Base-by-base conservation (phyloP, 257 asterid genomes). In the Linaria vulgaris region DNA sequence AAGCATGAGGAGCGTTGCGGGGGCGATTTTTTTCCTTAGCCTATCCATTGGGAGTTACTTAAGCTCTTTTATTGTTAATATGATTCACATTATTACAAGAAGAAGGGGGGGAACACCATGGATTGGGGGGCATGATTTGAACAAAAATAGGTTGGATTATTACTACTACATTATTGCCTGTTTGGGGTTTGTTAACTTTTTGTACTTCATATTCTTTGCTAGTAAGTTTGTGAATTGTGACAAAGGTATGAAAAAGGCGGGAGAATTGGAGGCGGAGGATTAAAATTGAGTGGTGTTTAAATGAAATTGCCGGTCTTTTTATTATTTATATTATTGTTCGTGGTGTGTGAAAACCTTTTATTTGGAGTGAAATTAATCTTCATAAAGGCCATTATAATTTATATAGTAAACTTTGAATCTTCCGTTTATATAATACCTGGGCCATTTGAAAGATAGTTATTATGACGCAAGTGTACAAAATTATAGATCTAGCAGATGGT, bases 91-190 rank as follows among this genome's bases (percentile, higher is more conserved):
- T 12, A 51, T 71, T 9, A 87, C 84, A 0, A 51, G 63, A 10
- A 59, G 60, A 6, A 58, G 65, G 11, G 85, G 87, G 12, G 16
- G 53, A 57, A 52, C 43, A 3, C 74, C 82, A 0, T 90, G 97
- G 97, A 52, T 90, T 8, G 95, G 91, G 0, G 88, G 86, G 0
- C 80, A 57, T 24, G 95, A 90, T 72, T 86, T 90, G 0, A 85
- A 90, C 69, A 22, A 54, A 38, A 80, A 82, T 63, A 78, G 64
- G 83, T 83, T 90, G n/a, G 94, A 90, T 8, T 66, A 78, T 16
- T 90, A 81, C 72, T 90, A 87, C 63, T 77, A 15, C 61, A 53
- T 85, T 12, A 68, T 90, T n/a, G 95, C 85, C 3, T 27, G 12
- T 6, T 14, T 90, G 37, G 91, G 77, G 15, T 73, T 13, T 16